These are phyloP conservation scores for Trichosanthes cucumerina DNA, from an alignment of 306 rosid genomes.

Conservation along the genomic window DNA sequence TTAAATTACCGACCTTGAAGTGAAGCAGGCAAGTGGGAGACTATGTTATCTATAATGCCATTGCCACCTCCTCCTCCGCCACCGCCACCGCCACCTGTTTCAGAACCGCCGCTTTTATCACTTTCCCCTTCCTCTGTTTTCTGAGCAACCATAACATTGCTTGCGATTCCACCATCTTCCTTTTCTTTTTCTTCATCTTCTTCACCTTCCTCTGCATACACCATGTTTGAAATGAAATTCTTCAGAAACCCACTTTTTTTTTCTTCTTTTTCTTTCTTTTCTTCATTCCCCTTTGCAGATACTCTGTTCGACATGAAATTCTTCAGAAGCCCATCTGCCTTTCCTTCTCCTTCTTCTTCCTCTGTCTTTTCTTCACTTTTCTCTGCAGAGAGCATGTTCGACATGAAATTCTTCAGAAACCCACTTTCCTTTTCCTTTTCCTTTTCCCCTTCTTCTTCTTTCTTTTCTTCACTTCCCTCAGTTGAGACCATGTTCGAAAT, in stretches of 20 bases:
- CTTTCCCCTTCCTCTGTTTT: constrained; percentile 7
- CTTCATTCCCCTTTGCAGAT: background rate
- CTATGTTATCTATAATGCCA: constrained; percentile 24
- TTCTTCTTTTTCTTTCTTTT: background rate
- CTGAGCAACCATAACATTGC: constrained; percentile 14
- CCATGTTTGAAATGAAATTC: constrained; percentile 9
- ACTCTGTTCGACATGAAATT: constrained; percentile 6
- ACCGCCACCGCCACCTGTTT: background rate
- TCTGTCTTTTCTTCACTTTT: constrained; percentile 4
- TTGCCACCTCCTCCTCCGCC: constrained; percentile 3
- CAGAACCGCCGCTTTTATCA: background rate
- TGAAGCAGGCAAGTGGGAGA: constrained; percentile 34
- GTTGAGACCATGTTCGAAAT: constrained; percentile 7
- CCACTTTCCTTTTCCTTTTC: constrained; percentile 7
- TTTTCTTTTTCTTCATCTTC: background rate
- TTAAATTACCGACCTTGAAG: constrained; percentile 21
- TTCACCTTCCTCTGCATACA: constrained; percentile 8
- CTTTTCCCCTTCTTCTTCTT: background rate
- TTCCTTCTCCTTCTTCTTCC: background rate
- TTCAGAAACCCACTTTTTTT: constrained; percentile 3
- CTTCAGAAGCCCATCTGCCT: constrained; percentile 6
- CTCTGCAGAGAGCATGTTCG: background rate
- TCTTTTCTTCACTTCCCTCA: background rate
- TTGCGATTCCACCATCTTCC: constrained; percentile 18
- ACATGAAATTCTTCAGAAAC: constrained; percentile 6